Conservation (phyloP, 345 rosid species). For the Lepidium sativum region DNA sequence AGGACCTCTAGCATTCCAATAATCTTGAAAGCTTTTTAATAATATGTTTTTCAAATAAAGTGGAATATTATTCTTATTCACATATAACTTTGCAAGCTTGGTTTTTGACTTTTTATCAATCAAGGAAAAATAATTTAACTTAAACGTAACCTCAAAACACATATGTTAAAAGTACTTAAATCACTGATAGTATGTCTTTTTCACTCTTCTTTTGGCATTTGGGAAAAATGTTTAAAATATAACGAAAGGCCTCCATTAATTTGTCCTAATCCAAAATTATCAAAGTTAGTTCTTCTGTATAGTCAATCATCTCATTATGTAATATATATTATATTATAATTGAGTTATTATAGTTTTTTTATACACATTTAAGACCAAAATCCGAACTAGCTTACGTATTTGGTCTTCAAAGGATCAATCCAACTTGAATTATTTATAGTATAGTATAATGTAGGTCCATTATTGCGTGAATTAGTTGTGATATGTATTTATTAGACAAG, state of each 20-base stretch:
- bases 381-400: not conserved
- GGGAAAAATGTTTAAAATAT: not conserved
- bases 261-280: not conserved
- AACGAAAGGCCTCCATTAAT: not conserved
- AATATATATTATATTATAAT: too few species aligned
- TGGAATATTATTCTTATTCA: too few species aligned
- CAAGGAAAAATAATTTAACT: too few species aligned
- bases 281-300: constrained; percentile 8
- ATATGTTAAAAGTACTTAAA: too few species aligned
- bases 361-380: too few species aligned
- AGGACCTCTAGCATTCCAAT: too few species aligned
- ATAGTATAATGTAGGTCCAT: constrained; percentile 5
- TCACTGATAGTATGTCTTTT: constrained; percentile 1
- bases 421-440: not conserved
- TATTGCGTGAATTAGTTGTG: constrained; percentile 15
- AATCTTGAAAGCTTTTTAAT: too few species aligned
- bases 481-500: constrained; percentile 21
- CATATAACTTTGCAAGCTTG: too few species aligned
- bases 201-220: not conserved
- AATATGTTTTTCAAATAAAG: too few species aligned
- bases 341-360: too few species aligned
- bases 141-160: too few species aligned
- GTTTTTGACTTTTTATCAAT: too few species aligned
- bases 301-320: constrained; percentile 9
- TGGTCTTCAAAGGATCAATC: not conserved